Conservation (phyloP, 2,329 filamentous ascomycete species). For the Paramyrothecium roridum region DNA sequence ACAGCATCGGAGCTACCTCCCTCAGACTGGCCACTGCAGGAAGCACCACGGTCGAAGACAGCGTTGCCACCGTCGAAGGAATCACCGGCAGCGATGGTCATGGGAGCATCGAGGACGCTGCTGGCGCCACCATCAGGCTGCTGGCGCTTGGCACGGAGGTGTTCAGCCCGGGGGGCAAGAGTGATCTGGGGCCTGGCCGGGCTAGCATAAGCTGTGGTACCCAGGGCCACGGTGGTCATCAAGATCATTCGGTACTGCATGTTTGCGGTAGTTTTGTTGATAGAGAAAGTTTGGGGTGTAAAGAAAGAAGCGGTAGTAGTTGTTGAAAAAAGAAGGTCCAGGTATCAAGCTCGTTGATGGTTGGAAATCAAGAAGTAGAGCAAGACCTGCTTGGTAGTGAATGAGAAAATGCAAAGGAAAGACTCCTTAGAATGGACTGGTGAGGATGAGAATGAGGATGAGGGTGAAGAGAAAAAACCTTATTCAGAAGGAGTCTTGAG, state of each 20-base stretch:
- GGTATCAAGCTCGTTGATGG: conserved; percentile 19
- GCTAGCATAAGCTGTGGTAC: conserved; percentile 13
- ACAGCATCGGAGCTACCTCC: conserved; percentile 35
- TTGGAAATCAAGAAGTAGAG: conserved; percentile 11
- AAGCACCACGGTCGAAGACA: conserved; percentile 21
- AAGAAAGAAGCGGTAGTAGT: neutral
- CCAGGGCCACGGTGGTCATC: conserved; percentile 17
- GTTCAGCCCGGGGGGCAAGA: conserved; percentile 7
- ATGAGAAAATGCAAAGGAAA: conserved; percentile 11
- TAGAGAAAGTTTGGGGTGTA: neutral
- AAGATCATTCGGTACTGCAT: conserved; percentile 24
- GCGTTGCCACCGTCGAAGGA: conserved; percentile 24
- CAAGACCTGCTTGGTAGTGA: conserved; percentile 22
- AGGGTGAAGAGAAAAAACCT: conserved; percentile 6
- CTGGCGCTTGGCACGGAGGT: conserved; percentile 10
- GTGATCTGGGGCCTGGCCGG: conserved; percentile 17
- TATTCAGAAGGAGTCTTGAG: neutral
- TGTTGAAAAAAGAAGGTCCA: conserved; percentile 3
- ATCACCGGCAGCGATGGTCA: conserved; percentile 20
- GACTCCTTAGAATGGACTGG: neutral
- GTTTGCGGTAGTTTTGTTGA: conserved; percentile 5
- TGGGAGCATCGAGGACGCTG: conserved; percentile 18
- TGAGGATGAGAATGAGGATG: conserved; percentile 13
- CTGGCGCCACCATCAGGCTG: conserved; percentile 12
- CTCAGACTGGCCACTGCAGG: conserved; percentile 20